A percentile compares a stretch with the other conserved stretches of the same genome.
Conservation (phyloP, 2,329 filamentous ascomycete genomes). For the Verticillium longisporum region DNA sequence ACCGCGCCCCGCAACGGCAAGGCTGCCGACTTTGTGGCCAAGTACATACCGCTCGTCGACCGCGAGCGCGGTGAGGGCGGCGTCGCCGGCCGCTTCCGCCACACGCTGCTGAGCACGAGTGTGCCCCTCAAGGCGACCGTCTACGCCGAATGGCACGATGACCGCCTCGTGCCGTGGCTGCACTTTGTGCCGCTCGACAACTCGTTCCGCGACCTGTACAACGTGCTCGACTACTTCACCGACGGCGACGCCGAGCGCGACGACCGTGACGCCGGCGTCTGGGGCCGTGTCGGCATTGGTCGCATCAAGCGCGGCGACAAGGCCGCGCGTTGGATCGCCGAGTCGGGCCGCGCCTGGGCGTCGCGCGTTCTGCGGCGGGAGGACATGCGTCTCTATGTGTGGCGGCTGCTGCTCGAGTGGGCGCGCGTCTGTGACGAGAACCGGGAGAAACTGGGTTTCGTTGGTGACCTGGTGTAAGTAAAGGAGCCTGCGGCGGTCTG, state of each 20-base stretch:
- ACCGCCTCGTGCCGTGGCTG: slow-evolving; percentile 60
- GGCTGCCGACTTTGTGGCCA: slow-evolving; percentile 45
- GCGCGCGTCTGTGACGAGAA: slow-evolving; percentile 41
- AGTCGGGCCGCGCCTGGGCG: slow-evolving; percentile 53
- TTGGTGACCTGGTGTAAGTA: slow-evolving; percentile 29
- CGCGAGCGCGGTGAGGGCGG: slow-evolving; percentile 43
- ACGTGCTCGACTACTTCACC: slow-evolving; percentile 59
- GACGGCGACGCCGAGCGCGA: slow-evolving; percentile 26
- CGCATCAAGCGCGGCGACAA: slow-evolving; percentile 33
- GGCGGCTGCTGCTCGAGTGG: slow-evolving; percentile 53
- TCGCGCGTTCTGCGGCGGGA: slow-evolving; percentile 54
- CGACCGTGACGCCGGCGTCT: slow-evolving; percentile 5
- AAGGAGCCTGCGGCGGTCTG: no score
- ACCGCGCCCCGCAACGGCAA: slow-evolving; percentile 14
- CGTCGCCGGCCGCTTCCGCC: slow-evolving; percentile 55
- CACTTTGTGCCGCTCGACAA: slow-evolving; percentile 71
- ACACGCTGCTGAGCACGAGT: slow-evolving; percentile 56
- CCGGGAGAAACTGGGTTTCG: slow-evolving; percentile 33
- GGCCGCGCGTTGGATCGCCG: slow-evolving; percentile 53
- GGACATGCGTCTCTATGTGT: slow-evolving; percentile 62
- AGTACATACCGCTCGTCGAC: slow-evolving; percentile 65
- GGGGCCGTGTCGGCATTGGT: slow-evolving; percentile 7
- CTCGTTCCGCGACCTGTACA: slow-evolving; percentile 59
- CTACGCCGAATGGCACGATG: slow-evolving; percentile 71
- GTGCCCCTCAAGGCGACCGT: slow-evolving; percentile 66